phyloP scores from a whole-genome alignment of 192 early-diverging fungal species.

The Umbelopsis sp. region DNA sequence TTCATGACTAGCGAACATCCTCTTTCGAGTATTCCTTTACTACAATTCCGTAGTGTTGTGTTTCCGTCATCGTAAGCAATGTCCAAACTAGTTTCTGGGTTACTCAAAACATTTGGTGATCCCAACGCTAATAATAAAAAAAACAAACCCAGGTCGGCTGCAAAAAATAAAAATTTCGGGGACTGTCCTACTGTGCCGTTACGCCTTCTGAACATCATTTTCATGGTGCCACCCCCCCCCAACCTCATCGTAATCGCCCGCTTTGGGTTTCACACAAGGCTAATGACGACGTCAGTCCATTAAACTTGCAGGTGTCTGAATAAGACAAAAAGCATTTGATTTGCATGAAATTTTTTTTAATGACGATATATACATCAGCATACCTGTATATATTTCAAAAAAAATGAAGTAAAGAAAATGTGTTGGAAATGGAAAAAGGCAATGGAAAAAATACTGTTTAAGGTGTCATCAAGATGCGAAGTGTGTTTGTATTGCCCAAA shows the following conservation, averaged over 20 bases:
- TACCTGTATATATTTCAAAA: no score
- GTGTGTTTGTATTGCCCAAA: constrained; percentile 82
- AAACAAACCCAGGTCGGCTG: not conserved
- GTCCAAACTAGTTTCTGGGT: not conserved
- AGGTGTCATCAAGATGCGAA: constrained; percentile 69
- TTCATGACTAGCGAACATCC: no score
- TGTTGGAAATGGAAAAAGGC: not conserved
- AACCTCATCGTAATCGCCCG: not conserved
- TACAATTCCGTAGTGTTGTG: no score
- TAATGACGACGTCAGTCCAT: not conserved
- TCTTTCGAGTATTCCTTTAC: no score
- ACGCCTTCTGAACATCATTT: not conserved
- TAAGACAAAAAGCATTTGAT: no score
- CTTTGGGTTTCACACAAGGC: not conserved
- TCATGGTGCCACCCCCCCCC: constrained; percentile 1
- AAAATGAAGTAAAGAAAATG: no score
- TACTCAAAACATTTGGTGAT: not conserved
- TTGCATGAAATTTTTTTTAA: no score
- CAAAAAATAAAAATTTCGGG: not conserved
- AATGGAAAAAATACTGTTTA: constrained; percentile 6
- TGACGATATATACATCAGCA: no score
- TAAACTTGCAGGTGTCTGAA: no score
- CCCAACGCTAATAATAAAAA: not conserved
- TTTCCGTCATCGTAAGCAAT: no score
- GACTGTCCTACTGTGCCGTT: not conserved